Evolutionary conservation across 768 basidiomycete species (phyloP).

Genomic region (Psilocybe tampanensis): DNA sequence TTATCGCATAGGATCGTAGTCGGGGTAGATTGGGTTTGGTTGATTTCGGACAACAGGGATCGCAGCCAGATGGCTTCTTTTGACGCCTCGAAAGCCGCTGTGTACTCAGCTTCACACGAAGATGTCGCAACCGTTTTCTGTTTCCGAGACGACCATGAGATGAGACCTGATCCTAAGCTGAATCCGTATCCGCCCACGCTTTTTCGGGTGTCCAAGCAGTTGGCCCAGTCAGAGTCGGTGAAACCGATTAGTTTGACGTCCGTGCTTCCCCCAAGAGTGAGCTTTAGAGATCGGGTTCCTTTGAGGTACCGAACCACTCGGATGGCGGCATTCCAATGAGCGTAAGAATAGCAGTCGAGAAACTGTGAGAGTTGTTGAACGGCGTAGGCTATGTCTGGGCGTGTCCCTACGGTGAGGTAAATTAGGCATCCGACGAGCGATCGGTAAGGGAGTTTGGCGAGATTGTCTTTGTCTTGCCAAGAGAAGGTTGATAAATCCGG

Average conservation of each 20-base stretch:
- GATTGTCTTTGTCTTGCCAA: too few species aligned
- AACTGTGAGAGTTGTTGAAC: constrained; percentile 27
- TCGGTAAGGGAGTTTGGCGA: too few species aligned
- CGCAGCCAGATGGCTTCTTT: constrained; percentile 23
- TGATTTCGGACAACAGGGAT: constrained; percentile 11
- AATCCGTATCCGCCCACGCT: constrained; percentile 27
- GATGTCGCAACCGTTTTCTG: too few species aligned
- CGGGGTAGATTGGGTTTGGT: not conserved
- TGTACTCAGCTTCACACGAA: too few species aligned
- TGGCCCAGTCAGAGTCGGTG: constrained; percentile 29
- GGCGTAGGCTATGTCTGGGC: too few species aligned
- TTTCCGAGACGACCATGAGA: too few species aligned
- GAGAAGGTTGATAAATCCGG: not conserved
- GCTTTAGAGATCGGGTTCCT: constrained; percentile 14
- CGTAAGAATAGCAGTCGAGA: constrained; percentile 23
- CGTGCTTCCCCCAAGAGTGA: constrained; percentile 15
- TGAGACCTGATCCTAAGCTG: constrained; percentile 21
- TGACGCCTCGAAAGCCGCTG: too few species aligned
- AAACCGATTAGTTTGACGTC: constrained; percentile 24
- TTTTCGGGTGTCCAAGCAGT: constrained; percentile 21
- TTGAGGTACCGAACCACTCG: constrained; percentile 22
- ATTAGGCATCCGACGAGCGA: too few species aligned
- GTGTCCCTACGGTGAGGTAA: too few species aligned
- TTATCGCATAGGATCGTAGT: constrained; percentile 34
- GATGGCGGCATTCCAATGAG: constrained; percentile 32